Base-by-base conservation (phyloP, 129 eudicot species). In the Dittrichia graveolens region DNA sequence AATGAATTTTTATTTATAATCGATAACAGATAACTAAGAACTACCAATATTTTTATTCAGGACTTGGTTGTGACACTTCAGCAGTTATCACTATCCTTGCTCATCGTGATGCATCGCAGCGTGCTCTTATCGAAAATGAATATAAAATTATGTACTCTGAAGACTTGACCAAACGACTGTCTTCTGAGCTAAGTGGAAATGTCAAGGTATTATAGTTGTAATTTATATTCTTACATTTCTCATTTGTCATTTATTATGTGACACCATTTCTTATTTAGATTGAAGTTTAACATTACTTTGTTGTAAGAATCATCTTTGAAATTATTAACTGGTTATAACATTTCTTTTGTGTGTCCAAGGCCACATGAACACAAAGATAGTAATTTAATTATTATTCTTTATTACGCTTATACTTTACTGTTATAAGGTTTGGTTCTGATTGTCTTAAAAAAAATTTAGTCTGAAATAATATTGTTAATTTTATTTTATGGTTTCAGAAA, bases 51-150 rank as follows among this genome's bases (percentile, higher is more conserved):
- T 58, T 16, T 57, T 72, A 4, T 60, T 40, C 75, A 93, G 98
- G 96, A 60, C 86, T 94, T 77, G 98, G 95, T 44, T 94, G 98
- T 68, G 98, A 94, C 77, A 84, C 89, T 41, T 38, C 89, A 45
- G 79, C 84, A 16, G 95, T 94, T 31, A 48, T 94, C 61, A 76
- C 79, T 45, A 84, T 94, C 49, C 95, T 90, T 69, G 98, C 96
- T 56, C 96, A 94, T 72, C 86, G 98, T 47, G 91, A 94, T 78
- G 68, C 92, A 47, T 57, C 95, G 16, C 98, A 90, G 52, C 96
- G 96, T 64, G 79, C 84, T 72, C 81, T 90, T 31, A 90, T 94
- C 12, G 91, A 79, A 69, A 90, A 84, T 3, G 96, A 94, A 71
- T 94, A 90, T 42, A 85, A 72, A 79, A 6, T 62, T 68, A 82